phyloP scores from a whole-genome alignment of 2,329 filamentous ascomycete genomes.

The Ophiostoma fasciatum region DNA sequence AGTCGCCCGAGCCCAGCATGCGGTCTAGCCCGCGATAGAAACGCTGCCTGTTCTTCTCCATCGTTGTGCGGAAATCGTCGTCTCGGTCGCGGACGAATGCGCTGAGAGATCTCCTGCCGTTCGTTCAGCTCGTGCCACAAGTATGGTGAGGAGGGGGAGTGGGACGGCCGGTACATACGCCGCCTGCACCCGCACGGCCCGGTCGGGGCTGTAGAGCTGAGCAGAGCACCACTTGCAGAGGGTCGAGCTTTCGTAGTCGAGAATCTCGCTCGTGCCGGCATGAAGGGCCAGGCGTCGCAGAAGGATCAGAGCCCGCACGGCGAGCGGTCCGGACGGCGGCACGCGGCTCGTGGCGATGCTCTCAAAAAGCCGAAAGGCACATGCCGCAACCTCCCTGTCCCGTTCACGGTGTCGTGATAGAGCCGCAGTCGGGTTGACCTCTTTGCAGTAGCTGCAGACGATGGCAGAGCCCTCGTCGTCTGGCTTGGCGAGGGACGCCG shows the following conservation, averaged over 20 bases:
- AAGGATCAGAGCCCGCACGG: slow-evolving; percentile 5
- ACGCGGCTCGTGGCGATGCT: not conserved
- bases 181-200: slow-evolving; percentile 10
- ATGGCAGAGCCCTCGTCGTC: slow-evolving; percentile 3
- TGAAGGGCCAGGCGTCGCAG: slow-evolving; percentile 8
- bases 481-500: slow-evolving; percentile 2
- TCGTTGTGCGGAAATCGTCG: not conserved
- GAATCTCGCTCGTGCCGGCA: not conserved
- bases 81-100: slow-evolving; percentile 4
- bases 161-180: slow-evolving; percentile 7
- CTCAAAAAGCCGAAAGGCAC: not conserved
- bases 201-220: slow-evolving; percentile 7
- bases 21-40: slow-evolving; percentile 7
- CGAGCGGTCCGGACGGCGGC: slow-evolving; percentile 3
- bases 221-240: slow-evolving; percentile 9
- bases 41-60: slow-evolving; percentile 6
- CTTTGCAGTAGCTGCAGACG: slow-evolving; percentile 4
- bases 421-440: not conserved
- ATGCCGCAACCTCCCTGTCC: not conserved
- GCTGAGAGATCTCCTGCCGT: slow-evolving; percentile 8
- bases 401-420: slow-evolving; percentile 2
- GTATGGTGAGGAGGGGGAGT: no score
- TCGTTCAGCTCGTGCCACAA: no score
- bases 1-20: slow-evolving; percentile 5
- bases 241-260: slow-evolving; percentile 9